A percentile compares a stretch with the other conserved stretches of the same genome.
These are phyloP conservation scores for Loxodes magnus DNA, from an alignment of 73 alveolate species.

Conservation along the genomic window DNA sequence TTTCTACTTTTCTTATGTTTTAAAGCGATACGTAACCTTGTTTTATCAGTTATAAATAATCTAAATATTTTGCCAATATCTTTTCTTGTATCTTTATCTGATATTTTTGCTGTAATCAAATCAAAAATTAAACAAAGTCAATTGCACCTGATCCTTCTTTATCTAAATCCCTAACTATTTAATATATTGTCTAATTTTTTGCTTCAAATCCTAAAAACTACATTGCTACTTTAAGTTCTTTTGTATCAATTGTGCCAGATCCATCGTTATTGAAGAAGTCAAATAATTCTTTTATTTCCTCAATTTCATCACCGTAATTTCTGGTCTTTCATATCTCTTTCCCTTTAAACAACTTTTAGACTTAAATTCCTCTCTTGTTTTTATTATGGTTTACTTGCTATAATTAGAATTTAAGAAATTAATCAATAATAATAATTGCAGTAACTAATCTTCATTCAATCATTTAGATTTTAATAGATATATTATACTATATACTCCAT, in stretches of 20 bases:
- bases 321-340: slow-evolving; percentile 73
- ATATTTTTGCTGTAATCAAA: slow-evolving; percentile 59
- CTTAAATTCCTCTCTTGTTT: too few species aligned
- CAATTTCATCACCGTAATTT: slow-evolving; percentile 73
- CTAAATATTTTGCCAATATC: slow-evolving; percentile 68
- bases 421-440: too few species aligned
- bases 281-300: slow-evolving; percentile 87
- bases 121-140: slow-evolving; percentile 81
- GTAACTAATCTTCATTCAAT: too few species aligned
- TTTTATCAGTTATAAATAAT: slow-evolving; percentile 57
- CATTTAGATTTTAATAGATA: too few species aligned
- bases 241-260: slow-evolving; percentile 90
- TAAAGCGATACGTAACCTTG: slow-evolving; percentile 56
- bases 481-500: too few species aligned
- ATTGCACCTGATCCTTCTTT: slow-evolving; percentile 86
- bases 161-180: slow-evolving; percentile 84
- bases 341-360: too few species aligned
- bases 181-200: slow-evolving; percentile 78
- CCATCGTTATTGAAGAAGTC: slow-evolving; percentile 81
- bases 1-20: slow-evolving; percentile 61
- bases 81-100: slow-evolving; percentile 58
- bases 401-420: too few species aligned
- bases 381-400: too few species aligned
- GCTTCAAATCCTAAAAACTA: slow-evolving; percentile 72
- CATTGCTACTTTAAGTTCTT: slow-evolving; percentile 88